Conservation (phyloP, 2,329 filamentous ascomycete genomes). For the Penicillium glabrum region DNA sequence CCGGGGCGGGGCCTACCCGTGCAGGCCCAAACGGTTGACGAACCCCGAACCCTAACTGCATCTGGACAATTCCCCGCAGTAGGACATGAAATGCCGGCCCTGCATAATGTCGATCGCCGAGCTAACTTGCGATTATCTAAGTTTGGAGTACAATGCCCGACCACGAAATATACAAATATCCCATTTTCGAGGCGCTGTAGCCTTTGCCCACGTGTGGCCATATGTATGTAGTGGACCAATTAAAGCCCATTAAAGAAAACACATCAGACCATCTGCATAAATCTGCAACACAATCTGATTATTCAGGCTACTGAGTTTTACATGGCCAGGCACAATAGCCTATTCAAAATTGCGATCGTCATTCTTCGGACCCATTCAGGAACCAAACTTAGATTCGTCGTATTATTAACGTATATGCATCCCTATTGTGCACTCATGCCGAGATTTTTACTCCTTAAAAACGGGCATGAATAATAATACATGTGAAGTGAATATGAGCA, state of each 20-base stretch:
- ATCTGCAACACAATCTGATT: too few relatives aligned
- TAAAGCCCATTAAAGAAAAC: too few relatives aligned
- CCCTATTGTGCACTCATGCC: neutral
- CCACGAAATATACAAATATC: too few relatives aligned
- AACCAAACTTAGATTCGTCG: conserved; percentile 5
- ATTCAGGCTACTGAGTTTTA: too few relatives aligned
- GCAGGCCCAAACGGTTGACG: neutral
- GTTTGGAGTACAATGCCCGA: too few relatives aligned
- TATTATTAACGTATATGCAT: conserved; percentile 17
- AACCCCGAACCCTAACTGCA: neutral
- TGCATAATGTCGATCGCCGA: neutral
- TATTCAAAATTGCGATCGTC: conserved; percentile 5
- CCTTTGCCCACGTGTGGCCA: too few relatives aligned
- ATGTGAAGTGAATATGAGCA: neutral
- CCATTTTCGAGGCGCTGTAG: too few relatives aligned
- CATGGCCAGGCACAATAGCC: neutral
- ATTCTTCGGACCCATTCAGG: neutral
- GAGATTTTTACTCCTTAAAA: neutral
- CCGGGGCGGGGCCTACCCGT: neutral
- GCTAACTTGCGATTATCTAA: neutral
- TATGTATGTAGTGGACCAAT: too few relatives aligned
- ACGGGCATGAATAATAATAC: neutral
- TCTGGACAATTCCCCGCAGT: neutral
- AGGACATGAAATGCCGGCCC: neutral
- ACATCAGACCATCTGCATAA: too few relatives aligned